Evolutionary conservation across 768 basidiomycete species (phyloP), one percentile per base, ranked within the genome.

Genomic region (Panaeolus papilionaceus): DNA sequence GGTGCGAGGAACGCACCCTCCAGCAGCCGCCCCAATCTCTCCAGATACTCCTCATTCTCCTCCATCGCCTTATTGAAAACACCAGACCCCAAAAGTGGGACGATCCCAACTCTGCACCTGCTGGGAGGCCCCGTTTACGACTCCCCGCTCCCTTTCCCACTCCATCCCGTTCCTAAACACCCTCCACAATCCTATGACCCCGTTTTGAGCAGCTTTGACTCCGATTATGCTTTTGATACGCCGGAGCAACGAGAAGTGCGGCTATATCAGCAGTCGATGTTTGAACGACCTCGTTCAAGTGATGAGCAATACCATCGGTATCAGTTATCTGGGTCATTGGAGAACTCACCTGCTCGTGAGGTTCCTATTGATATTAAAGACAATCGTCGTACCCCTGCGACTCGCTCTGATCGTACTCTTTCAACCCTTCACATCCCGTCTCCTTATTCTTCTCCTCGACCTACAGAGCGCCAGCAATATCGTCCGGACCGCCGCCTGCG

Each of bases 181-280:
- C 54, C 54, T 28, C 54, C 26, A 4, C 54, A 58, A 18, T 37
- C 33, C 9, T 58, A 58, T 58, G 54, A 49, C 47, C 47, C 47
- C 0, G 47, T 49, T 6, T 49, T 49, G 16, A 49, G 7, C 8
- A 49, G n/a, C 8, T 49, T 49, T 18, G 47, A 49, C 47, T 49
- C 47, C 26, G 47, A 49, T 49, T 49, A 49, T 18, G 28, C 54
- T 23, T 58, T 16, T 7, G 54, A 58, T 33, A 28, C 54, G 4
- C 33, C 33, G 3, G 54, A 58, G 16, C 26, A 26, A n/a, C 54
- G 33, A 18, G 6, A 14, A 16, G 54, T 58, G 28, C 28, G 26
- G 9, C 14, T 58, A 58, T 10, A 33, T 14, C 11, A n/a, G 1
- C 28, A 10, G 6, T 11, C 26, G 3, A 37, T 58, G 10, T 4